Conservation (phyloP, 2,329 filamentous ascomycete species). For the Helotiales sp. region DNA sequence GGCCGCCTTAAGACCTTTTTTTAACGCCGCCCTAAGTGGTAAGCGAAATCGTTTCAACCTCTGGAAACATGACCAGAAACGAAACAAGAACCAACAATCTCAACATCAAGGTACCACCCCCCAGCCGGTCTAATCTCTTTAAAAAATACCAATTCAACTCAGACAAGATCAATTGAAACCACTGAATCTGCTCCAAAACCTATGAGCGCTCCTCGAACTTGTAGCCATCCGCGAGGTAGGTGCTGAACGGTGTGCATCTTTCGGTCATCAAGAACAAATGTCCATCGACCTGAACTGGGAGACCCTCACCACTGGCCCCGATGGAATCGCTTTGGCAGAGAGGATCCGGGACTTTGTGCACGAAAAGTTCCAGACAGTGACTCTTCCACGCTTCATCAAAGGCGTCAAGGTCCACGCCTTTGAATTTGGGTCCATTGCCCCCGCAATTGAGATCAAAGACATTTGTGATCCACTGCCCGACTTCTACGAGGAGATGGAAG, state of each 20-base stretch:
- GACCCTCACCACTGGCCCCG: slow-evolving; percentile 84
- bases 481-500: slow-evolving; percentile 87
- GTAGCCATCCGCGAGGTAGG: background rate
- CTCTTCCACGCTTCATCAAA: slow-evolving; percentile 93
- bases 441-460: slow-evolving; percentile 91
- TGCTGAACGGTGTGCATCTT: background rate
- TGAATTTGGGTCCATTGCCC: slow-evolving; percentile 83
- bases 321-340: slow-evolving; percentile 83
- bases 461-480: slow-evolving; percentile 94
- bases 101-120: background rate
- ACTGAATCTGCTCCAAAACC: background rate
- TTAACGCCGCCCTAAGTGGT: background rate
- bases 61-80: background rate
- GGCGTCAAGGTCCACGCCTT: slow-evolving; percentile 95
- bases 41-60: background rate
- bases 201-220: background rate
- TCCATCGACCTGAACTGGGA: slow-evolving; percentile 99
- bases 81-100: background rate
- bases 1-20: background rate
- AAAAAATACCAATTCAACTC: too few relatives aligned
- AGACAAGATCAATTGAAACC: background rate
- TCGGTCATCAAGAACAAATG: slow-evolving; percentile 58
- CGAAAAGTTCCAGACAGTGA: slow-evolving; percentile 90
- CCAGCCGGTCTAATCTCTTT: background rate
- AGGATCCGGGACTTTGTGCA: slow-evolving; percentile 92